phyloP scores from a whole-genome alignment of 306 rosid species.

The Prunus davidiana region DNA sequence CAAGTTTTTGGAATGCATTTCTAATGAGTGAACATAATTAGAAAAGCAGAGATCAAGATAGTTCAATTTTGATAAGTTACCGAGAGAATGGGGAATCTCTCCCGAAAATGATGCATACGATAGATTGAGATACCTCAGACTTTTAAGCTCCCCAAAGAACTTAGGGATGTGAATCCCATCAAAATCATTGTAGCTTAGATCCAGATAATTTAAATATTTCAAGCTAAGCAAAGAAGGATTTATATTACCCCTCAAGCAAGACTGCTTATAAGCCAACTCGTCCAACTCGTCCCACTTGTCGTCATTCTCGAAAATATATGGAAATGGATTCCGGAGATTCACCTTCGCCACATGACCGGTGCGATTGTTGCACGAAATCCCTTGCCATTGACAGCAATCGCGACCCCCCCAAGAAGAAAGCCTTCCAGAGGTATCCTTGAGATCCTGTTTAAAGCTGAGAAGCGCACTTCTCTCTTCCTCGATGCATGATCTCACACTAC shows the following conservation, averaged over 20 bases:
- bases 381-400: constrained; percentile 1
- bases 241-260: not conserved
- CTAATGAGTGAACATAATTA: not conserved
- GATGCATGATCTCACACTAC: too few relatives aligned
- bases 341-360: not conserved
- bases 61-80: constrained; percentile 21
- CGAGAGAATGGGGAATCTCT: constrained; percentile 8
- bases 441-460: not conserved
- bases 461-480: too few relatives aligned
- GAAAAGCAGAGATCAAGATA: constrained; percentile 10
- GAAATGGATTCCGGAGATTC: too few relatives aligned
- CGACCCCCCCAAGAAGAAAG: not conserved
- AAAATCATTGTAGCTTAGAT: not conserved
- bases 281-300: too few relatives aligned
- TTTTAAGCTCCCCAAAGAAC: not conserved
- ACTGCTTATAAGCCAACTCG: too few relatives aligned
- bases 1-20: too few relatives aligned
- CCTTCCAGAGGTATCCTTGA: not conserved
- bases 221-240: not conserved
- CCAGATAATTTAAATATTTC: not conserved
- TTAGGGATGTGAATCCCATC: not conserved
- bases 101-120: not conserved
- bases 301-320: too few relatives aligned
- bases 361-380: not conserved
- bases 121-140: constrained; percentile 14